Base-by-base conservation (phyloP, 352 stramenopile genomes). In the Labyrinthula sp. region DNA sequence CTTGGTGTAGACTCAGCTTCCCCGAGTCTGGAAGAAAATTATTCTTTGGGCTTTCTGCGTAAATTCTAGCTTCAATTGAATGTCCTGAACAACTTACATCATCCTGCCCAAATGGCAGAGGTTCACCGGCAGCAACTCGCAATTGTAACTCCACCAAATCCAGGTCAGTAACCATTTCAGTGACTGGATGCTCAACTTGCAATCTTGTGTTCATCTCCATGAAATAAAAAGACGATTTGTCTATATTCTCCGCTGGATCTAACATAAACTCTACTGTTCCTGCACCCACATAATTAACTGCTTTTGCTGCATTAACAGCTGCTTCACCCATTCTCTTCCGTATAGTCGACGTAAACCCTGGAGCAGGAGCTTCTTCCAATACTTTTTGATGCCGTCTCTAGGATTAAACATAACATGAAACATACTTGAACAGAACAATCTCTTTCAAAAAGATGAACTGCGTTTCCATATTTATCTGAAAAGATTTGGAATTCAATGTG, bases 141-240 rank as follows among this genome's bases (percentile, higher is more conserved):
- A 95, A 61, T 64, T 93, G 79, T 56, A 82, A 77, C 68, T 95
- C 84, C 8, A 93, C 81, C 18, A 69, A 31, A 45, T 69, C 63
- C 21, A 67, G 35, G 12, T 56, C 58, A 0, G 73, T 88, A 57
- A 90, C 79, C 40, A 84, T 68, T 63, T 90, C 77, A 2, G 78
- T 88, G 27, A 90, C 75, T 0, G 74, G 75, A 49, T 90, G 78
- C 55, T 90, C 75, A 10, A 91, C 79, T 62, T 92, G 79, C n/a
- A 92, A 62, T 17, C 79, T 76, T 25, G 79, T 92, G 69, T 92
- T 92, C 77, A 92, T 91, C 57, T 92, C 80, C 73, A 91, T 85
- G 47, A 92, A 92, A 56, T 89, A 92, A 48, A 92, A 92, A 0
- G 28, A 22, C 2, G 30, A 59, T 18, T 59, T 47, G 0, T 6